Percentiles rank a stretch among this genome's conserved stretches.
Conservation (phyloP, 73 alveolate species). For the Effrenium voratum region DNA sequence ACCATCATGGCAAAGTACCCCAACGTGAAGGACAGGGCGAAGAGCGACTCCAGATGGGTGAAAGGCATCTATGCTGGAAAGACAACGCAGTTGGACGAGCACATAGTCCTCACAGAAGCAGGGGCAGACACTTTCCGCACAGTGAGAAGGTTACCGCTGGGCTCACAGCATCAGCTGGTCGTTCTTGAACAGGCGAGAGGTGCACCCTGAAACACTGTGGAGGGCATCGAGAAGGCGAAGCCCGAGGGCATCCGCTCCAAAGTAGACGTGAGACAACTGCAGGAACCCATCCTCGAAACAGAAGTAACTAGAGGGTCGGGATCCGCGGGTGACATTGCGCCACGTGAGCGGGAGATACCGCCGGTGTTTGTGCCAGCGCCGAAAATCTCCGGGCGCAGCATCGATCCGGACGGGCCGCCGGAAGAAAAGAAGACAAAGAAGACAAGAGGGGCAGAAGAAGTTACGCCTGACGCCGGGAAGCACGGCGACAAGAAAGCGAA, state of each 20-base stretch:
- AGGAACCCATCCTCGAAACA: background rate
- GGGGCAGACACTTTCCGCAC: slow-evolving; percentile 20
- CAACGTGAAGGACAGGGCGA: background rate
- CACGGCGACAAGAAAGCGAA: too few species aligned
- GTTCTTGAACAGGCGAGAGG: background rate
- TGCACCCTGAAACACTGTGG: slow-evolving; percentile 30
- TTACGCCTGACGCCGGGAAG: too few species aligned
- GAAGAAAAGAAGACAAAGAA: too few species aligned
- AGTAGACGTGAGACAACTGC: background rate
- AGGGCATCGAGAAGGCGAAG: background rate
- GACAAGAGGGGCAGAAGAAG: too few species aligned
- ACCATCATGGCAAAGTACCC: slow-evolving; percentile 34
- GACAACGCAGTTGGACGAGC: slow-evolving; percentile 6
- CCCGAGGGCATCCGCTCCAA: background rate
- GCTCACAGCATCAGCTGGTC: background rate
- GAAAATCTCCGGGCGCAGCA: too few species aligned
- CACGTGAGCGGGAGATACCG: too few species aligned
- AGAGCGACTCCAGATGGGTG: slow-evolving; percentile 27
- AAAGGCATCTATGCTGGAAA: slow-evolving; percentile 4
- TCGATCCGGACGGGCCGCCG: too few species aligned
- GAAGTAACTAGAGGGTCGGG: too few species aligned
- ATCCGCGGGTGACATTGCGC: too few species aligned
- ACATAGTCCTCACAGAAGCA: background rate
- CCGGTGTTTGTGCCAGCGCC: too few species aligned
- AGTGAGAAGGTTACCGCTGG: slow-evolving; percentile 20